Base-by-base conservation (phyloP, 176 grass and related monocot species). In the Raddia distichophylla region DNA sequence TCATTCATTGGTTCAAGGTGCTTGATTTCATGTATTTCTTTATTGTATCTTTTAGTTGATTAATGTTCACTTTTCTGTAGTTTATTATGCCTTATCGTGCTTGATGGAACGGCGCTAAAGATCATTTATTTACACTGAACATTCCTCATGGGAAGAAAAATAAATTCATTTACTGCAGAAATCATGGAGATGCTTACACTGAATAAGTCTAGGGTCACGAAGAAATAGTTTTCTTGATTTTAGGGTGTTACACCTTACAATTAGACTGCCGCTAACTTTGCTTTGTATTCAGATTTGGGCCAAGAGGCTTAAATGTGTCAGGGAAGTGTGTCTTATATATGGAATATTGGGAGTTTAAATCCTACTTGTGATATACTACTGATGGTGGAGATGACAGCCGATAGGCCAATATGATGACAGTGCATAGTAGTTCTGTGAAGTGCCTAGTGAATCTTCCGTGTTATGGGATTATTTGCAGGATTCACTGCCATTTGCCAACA, bases 71-170 rank as follows among this genome's bases (percentile, higher is more conserved):
- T 50, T 66, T 59, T 52, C 4, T 55, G 20, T 12, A 51, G 51
- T 1, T 63, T 81, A 34, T 57, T 67, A 13, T 77, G 72, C 82
- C 14, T 69, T 69, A 50, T 89, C 48, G 32, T 76, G 32, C 59
- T 58, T 35, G 32, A 64, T 45, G 68, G 51, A 67, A 74, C 50
- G 60, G 10, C 63, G 48, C 10, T 55, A 45, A 13, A 19, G 62
- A 52, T 70, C 34, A 64, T 70, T 49, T 22, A 52, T 13, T 62
- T 54, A 9, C 17, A 19, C 2, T 60, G 34, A 75, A 44, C 52
- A 32, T 1, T 22, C 7, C 7, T 73, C n/a, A 46, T 73, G 19
- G 60, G 5, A 67, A 58, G 18, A 4, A n/a, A 40, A 40, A 17
- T 7, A 52, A 62, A 15, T 3, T 63, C 50, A 40, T 80, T 60